Base-by-base conservation (phyloP, 2,329 filamentous ascomycete genomes). In the Fusarium oxysporum region DNA sequence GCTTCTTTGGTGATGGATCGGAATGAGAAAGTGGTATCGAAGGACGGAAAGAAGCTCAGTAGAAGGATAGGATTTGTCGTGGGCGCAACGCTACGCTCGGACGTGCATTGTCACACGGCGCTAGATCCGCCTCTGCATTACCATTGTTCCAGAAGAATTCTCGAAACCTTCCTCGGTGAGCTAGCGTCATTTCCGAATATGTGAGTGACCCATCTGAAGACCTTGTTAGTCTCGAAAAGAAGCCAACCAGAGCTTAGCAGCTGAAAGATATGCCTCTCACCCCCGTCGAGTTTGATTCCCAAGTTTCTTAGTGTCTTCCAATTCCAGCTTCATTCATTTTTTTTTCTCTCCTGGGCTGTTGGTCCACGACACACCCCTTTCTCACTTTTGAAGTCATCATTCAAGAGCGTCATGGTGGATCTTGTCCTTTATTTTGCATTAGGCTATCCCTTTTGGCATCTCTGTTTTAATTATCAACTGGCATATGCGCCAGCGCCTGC, bases 151-250 rank as follows among this genome's bases (percentile, higher is more conserved):
- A 77, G 75, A 78, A 78, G 72, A 63, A 75, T 83, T 83, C 81
- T 78, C 77, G 81, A 83, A 83, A 73, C 76, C 76, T 82, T 77
- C 80, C 77, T 61, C 55, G 60, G 37, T 37, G n/a, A 71, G 80
- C 59, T 81, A 82, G 80, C 65, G 61, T 71, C 78, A 79, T 78
- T 70, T 80, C 75, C 74, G 60, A 50, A 66, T 55, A 63, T 50
- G 70, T 67, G 71, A 68, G 74, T 75, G 76, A 72, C 72, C 68
- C 72, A 67, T 72, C 72, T 77, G 45, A 38, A 30, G 30, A 30
- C 51, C 38, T 38, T 41, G 35, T 70, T 73, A 64, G 73, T 33
- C 67, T 70, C 68, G 58, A 70, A 71, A 76, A 64, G 33, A 58
- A 76, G 66, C 78, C 78, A 81, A 79, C 76, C 78, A 78, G 48